Percentiles rank a stretch among this genome's conserved stretches.
These are phyloP conservation scores for Silene vulgaris DNA, from an alignment of 179 eudicot genomes.

Conservation along the genomic window DNA sequence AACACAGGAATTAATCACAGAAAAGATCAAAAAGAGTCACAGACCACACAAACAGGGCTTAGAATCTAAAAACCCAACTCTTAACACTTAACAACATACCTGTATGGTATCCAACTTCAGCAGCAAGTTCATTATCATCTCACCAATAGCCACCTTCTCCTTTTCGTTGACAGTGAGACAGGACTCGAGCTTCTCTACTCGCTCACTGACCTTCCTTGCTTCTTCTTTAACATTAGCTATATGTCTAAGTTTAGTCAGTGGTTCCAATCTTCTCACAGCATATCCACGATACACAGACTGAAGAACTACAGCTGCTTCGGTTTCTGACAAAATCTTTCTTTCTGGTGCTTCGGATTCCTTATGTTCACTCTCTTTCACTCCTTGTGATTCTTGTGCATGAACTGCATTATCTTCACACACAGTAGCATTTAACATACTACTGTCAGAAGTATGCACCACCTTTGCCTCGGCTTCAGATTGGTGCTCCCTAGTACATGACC, in stretches of 20 bases:
- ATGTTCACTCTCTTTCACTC: conserved; percentile 12
- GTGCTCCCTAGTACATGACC: neutral
- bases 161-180: conserved; percentile 25
- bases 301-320: conserved; percentile 58
- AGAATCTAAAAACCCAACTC: neutral
- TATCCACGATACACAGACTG: conserved; percentile 72
- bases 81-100: conserved; percentile 30
- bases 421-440: conserved; percentile 11
- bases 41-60: neutral
- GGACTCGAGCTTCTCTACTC: conserved; percentile 42
- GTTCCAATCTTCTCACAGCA: conserved; percentile 56
- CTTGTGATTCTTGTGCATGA: neutral
- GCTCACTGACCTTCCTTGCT: conserved; percentile 28
- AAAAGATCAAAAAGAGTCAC: neutral
- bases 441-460: conserved; percentile 4
- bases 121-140: conserved; percentile 63
- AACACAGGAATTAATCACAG: too few species aligned
- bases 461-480: conserved; percentile 13
- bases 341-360: conserved; percentile 5
- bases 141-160: conserved; percentile 45
- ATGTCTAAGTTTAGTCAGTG: conserved; percentile 59
- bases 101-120: conserved; percentile 63
- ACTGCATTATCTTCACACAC: neutral
- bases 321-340: conserved; percentile 35
- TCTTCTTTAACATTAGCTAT: conserved; percentile 43